phyloP scores from a whole-genome alignment of 768 basidiomycete genomes.

The Mycena crocata region DNA sequence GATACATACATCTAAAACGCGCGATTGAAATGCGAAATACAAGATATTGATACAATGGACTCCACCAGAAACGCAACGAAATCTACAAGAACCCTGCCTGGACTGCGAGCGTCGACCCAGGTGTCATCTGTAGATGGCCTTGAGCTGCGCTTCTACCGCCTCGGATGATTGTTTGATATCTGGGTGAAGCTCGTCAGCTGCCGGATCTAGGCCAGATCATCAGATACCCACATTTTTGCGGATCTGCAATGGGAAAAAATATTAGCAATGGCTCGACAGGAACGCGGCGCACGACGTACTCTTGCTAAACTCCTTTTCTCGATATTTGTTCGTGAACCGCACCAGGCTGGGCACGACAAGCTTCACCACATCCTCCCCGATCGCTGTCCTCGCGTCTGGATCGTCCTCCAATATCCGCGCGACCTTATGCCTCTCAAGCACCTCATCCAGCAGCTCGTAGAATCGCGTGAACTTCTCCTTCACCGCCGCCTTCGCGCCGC shows the following conservation, averaged over 20 bases:
- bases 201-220: background rate
- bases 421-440: constrained; percentile 78
- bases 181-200: constrained; percentile 44
- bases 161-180: constrained; percentile 85
- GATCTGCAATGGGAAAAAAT: constrained; percentile 56
- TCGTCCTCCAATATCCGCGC: constrained; percentile 81
- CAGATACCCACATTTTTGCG: constrained; percentile 72
- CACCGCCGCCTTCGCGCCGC: constrained; percentile 63
- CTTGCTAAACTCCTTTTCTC: constrained; percentile 87
- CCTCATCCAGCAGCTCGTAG: constrained; percentile 84
- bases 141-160: constrained; percentile 77
- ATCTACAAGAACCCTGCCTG: too few species aligned
- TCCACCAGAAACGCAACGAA: background rate
- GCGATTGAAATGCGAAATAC: background rate
- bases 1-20: background rate
- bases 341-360: constrained; percentile 81
- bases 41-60: constrained; percentile 16
- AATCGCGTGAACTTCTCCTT: constrained; percentile 90
- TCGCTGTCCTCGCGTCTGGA: constrained; percentile 62
- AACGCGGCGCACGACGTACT: constrained; percentile 57
- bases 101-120: too few species aligned
- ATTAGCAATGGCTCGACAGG: background rate
- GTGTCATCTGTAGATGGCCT: constrained; percentile 66
- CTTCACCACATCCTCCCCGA: constrained; percentile 81
- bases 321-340: constrained; percentile 79